Percentiles rank a stretch among this genome's conserved stretches.
Evolutionary conservation across 371 early-diverging fungal genomes (phyloP).

Genomic region (Actinomortierella wolfii): DNA sequence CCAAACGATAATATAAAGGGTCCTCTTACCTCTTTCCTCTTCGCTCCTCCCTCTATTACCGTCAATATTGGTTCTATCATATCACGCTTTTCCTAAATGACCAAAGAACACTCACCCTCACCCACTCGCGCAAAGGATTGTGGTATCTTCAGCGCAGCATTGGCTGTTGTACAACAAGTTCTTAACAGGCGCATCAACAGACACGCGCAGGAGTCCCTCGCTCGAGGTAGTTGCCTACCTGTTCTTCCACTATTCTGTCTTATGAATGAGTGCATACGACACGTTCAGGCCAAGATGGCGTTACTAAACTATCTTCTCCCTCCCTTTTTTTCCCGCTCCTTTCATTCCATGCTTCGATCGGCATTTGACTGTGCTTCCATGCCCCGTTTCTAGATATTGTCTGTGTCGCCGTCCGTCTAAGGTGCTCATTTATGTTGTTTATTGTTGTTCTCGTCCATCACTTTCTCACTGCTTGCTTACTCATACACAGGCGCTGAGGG

Average conservation of each 20-base stretch:
- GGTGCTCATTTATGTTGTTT: constrained; percentile 9
- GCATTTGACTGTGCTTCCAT: background rate
- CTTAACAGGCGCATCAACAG: constrained; percentile 19
- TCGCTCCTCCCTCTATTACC: too few relatives aligned
- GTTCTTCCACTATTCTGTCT: too few relatives aligned
- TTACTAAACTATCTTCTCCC: background rate
- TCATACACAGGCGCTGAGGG: background rate
- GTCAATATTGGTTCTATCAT: too few relatives aligned
- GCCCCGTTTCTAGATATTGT: constrained; percentile 26
- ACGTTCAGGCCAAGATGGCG: too few relatives aligned
- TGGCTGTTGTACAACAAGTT: constrained; percentile 1
- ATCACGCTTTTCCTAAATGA: too few relatives aligned
- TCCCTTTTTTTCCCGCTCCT: background rate
- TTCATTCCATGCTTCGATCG: background rate
- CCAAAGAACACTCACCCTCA: too few relatives aligned
- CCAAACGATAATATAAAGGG: too few relatives aligned
- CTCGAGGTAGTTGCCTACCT: constrained; percentile 17
- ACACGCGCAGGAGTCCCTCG: constrained; percentile 22
- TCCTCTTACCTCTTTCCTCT: too few relatives aligned
- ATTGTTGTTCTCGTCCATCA: background rate
- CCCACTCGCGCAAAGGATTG: too few relatives aligned
- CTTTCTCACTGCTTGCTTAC: too few relatives aligned
- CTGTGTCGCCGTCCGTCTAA: constrained; percentile 18
- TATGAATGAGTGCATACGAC: background rate
- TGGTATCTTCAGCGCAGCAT: constrained; percentile 16